Percentiles rank a stretch among this genome's conserved stretches.
These are phyloP conservation scores for Cyberlindnera mycetangii DNA, from an alignment of 805 yeast genomes.

Conservation along the genomic window DNA sequence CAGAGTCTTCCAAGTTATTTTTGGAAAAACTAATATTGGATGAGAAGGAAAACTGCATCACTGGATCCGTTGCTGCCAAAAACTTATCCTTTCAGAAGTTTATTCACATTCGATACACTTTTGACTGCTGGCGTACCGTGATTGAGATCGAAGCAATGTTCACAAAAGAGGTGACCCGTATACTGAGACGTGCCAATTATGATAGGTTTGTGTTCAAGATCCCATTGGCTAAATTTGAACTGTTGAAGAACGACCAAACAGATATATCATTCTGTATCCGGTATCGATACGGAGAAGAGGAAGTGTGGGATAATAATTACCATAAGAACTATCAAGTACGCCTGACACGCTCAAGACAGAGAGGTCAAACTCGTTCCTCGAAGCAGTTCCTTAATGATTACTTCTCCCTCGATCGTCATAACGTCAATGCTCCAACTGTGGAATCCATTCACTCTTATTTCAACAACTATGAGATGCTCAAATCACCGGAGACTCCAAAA, in stretches of 20 bases:
- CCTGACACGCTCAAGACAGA: constrained; percentile 15
- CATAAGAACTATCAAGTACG: constrained; percentile 53
- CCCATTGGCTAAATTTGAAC: constrained; percentile 38
- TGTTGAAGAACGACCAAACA: constrained; percentile 15
- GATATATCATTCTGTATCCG: constrained; percentile 47
- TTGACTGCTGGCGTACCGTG: constrained; percentile 76
- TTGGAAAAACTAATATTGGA: constrained; percentile 61
- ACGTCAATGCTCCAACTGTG: background rate
- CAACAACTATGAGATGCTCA: constrained; percentile 21
- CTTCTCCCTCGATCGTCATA: constrained; percentile 6
- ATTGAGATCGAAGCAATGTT: constrained; percentile 65
- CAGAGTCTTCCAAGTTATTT: constrained; percentile 42
- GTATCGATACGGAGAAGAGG: constrained; percentile 34
- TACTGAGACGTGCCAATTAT: constrained; percentile 47
- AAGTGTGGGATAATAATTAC: constrained; percentile 78
- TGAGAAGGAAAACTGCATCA: constrained; percentile 49
- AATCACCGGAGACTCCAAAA: constrained; percentile 30
- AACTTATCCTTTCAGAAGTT: constrained; percentile 68
- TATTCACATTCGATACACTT: constrained; percentile 69
- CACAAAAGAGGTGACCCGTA: constrained; percentile 45
- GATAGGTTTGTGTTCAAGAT: constrained; percentile 73
- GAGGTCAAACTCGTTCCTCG: constrained; percentile 6
- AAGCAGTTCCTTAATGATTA: constrained; percentile 24
- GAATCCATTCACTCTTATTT: constrained; percentile 15
- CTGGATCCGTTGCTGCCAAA: constrained; percentile 77